phyloP scores from a whole-genome alignment of 805 yeast species.

The Kodamaea kakaduensis region DNA sequence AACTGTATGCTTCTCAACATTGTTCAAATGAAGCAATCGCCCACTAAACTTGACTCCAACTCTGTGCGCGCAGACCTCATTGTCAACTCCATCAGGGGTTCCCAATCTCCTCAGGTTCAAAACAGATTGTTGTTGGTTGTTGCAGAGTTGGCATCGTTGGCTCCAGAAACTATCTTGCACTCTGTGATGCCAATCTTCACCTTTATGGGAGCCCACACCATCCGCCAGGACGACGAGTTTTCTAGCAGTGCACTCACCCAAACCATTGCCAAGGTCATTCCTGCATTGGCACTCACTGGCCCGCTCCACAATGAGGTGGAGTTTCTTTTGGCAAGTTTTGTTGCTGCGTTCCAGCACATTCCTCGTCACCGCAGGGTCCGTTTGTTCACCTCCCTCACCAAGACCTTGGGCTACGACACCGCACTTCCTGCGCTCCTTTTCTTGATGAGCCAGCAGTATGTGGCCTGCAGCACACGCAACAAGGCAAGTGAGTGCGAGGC shows the following conservation, averaged over 20 bases:
- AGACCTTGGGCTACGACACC: slow-evolving; percentile 63
- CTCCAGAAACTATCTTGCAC: slow-evolving; percentile 89
- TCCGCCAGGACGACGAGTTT: slow-evolving; percentile 94
- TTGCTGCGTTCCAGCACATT: slow-evolving; percentile 91
- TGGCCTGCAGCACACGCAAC: slow-evolving; percentile 43
- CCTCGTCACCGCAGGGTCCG: slow-evolving; percentile 94
- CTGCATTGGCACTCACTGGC: slow-evolving; percentile 55
- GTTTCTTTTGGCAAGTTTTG: slow-evolving; percentile 80
- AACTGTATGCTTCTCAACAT: slow-evolving; percentile 76
- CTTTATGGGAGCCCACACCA: slow-evolving; percentile 97
- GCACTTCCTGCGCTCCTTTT: slow-evolving; percentile 72
- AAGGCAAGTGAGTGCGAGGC: slow-evolving; percentile 64
- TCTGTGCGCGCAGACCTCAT: slow-evolving; percentile 83
- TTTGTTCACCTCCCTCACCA: slow-evolving; percentile 71
- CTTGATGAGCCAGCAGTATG: slow-evolving; percentile 77
- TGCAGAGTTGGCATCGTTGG: slow-evolving; percentile 79
- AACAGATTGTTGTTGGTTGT: slow-evolving; percentile 80
- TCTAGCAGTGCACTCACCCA: slow-evolving; percentile 90
- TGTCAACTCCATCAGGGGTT: slow-evolving; percentile 84
- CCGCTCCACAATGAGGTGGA: slow-evolving; percentile 63
- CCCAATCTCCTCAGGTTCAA: slow-evolving; percentile 92
- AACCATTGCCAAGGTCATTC: slow-evolving; percentile 84
- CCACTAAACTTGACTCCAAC: slow-evolving; percentile 46
- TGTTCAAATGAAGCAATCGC: slow-evolving; percentile 42
- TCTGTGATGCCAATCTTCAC: slow-evolving; percentile 99